Evolutionary conservation across 2,329 filamentous ascomycete genomes (phyloP), one percentile per base, ranked within the genome.

Genomic region (Xylariaceae sp.): DNA sequence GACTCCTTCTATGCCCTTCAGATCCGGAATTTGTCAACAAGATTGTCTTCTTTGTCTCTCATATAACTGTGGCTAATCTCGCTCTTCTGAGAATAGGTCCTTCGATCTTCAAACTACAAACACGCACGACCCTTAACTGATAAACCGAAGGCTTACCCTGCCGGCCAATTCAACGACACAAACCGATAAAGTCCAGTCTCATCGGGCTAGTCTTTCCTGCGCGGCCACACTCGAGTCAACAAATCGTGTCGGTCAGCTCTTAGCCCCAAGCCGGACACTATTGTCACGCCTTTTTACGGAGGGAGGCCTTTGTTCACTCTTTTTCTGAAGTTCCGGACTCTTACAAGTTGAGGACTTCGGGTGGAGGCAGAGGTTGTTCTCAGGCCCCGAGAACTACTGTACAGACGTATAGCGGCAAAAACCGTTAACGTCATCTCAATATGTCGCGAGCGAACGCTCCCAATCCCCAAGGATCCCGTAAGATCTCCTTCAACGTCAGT

Each of bases 401-500:
- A 57, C 44, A 55, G 45, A 42, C 49, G 52, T 51, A 59, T 55
- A 50, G 34, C 42, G 15, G 11, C 42, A 53, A 50, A 8, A 57
- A 56, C 39, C 15, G 10, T 51, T 48, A 34, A 50, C 53, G 10
- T 55, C 34, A 6, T 63, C 53, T 44, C 48, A 65, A 48, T 70
- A 84, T 85, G 82, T 85, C 82, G 72, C 82, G 82, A 70, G 71
- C 82, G 60, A 77, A 79, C 70, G 74, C 81, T 66, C 82, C 79
- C 70, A 85, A 80, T 75, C 77, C 81, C 60, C 77, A 81, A 70
- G 83, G 83, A 69, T 88, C 86, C 69, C 85, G 94, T 74, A 99
- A 97, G 84, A 99, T 99, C 75, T 97, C 92, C 58, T 99, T 99
- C 87, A 99, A 99, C 73, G 94, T 99, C 64, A 97, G 92, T 72